Percentiles rank a stretch among this genome's conserved stretches.
These are phyloP conservation scores for Phlebopus sp. DNA, from an alignment of 1,284 basidiomycete genomes.

Conservation along the genomic window DNA sequence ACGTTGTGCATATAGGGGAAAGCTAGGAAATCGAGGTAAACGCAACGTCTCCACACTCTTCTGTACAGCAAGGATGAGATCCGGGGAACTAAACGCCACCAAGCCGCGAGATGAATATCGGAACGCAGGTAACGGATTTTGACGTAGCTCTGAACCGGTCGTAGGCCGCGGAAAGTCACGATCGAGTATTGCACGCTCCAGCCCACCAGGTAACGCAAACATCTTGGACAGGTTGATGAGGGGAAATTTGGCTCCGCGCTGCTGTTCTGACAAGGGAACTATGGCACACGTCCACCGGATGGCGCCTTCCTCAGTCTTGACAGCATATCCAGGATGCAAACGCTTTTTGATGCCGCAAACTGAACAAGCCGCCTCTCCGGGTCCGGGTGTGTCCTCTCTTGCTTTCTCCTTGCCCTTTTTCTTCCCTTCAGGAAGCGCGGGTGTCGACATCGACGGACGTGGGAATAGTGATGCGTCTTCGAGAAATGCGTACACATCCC, in stretches of 20 bases:
- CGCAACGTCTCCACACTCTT: constrained; percentile 17
- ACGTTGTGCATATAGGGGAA: constrained; percentile 9
- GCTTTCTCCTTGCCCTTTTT: constrained; percentile 28
- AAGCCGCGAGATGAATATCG: constrained; percentile 24
- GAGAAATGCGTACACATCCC: constrained; percentile 60
- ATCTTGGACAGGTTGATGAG: constrained; percentile 18
- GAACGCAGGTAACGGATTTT: constrained; percentile 6
- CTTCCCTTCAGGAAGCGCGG: constrained; percentile 20
- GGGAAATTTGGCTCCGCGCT: constrained; percentile 21
- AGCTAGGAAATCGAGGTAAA: constrained; percentile 22
- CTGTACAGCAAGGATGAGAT: constrained; percentile 29
- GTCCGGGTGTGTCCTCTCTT: constrained; percentile 12
- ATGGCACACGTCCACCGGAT: constrained; percentile 25
- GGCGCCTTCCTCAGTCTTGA: constrained; percentile 20
- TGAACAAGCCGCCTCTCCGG: constrained; percentile 24
- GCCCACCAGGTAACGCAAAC: constrained; percentile 16
- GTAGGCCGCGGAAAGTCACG: constrained; percentile 1
- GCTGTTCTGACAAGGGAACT: constrained; percentile 23
- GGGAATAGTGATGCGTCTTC: constrained; percentile 50
- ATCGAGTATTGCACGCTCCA: constrained; percentile 14
- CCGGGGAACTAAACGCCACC: constrained; percentile 20
- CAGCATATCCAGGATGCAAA: constrained; percentile 21
- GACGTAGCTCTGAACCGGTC: constrained; percentile 1
- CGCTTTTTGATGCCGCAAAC: constrained; percentile 32
- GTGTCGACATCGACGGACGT: constrained; percentile 25